Evolutionary conservation across 257 asterid species (phyloP), one percentile per base, ranked within the genome.

Genomic region (Capsicum baccatum): DNA sequence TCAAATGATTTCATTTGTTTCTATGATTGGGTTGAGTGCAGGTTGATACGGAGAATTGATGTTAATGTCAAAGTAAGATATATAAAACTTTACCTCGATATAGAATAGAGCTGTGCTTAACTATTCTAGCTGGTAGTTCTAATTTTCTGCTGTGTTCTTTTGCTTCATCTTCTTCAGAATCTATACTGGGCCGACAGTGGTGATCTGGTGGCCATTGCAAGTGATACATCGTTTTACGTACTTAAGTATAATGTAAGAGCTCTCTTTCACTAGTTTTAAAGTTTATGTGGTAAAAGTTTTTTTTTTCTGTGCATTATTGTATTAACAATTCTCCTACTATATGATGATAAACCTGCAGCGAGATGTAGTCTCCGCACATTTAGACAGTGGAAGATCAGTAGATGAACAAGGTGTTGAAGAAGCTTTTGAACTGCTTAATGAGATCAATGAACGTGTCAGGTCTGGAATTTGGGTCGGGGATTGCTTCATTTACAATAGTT

Each of bases 391-490:
- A 85, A 94, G 89, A 89, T 83, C 98, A 70, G 96, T 85, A 58
- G 98, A 95, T 87, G 99, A 97, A 79, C 93, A 95, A 89, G 99
- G 99, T 1, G 95, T 95, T 79, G 99, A 95, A 87, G 99, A 97
- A 87, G 99, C 99, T 76, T 97, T 97, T 91, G 99, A 94, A 90
- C 97, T 91, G 84, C 95, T 97, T 84, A 91, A 93, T 88, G 99
- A 95, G 89, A 90, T 97, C 71, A 94, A 92, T 91, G 99, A 97
- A 91, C 92, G 99, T 76, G 99, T 93, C 35, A 90, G 98, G 85
- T 94, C 99, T 90, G 99, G 99, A 83, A 76, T 97, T 67, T 97
- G 99, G 99, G 99, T 97, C 81, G 99, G 99, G 84, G 99, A 97
- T 87, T 97, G 99, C 88, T 97, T 97, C 86, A 97, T 97, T 85